These are phyloP conservation scores for Artomyces pyxidatus DNA, from an alignment of 768 basidiomycete species.

Conservation along the genomic window DNA sequence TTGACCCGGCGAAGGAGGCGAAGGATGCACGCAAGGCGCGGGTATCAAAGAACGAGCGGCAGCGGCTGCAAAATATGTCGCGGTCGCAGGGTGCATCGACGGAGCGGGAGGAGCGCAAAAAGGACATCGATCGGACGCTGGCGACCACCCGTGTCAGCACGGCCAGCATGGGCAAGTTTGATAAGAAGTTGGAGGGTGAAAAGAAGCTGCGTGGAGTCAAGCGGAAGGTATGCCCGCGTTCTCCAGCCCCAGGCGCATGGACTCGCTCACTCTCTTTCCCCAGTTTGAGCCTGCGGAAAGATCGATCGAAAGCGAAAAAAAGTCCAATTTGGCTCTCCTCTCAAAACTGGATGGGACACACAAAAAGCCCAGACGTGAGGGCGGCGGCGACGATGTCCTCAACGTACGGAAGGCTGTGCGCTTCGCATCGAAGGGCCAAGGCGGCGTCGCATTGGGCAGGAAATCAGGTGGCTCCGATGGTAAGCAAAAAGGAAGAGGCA, in stretches of 20 bases:
- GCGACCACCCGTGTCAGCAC: slow-evolving; percentile 76
- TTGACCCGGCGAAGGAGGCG: slow-evolving; percentile 71
- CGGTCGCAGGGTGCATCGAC: slow-evolving; percentile 36
- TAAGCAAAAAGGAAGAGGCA: slow-evolving; percentile 22
- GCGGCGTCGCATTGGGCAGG: slow-evolving; percentile 10
- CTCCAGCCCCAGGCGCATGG: background rate
- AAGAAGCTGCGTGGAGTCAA: slow-evolving; percentile 83
- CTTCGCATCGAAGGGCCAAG: slow-evolving; percentile 12
- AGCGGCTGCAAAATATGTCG: slow-evolving; percentile 63
- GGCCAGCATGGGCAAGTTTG: slow-evolving; percentile 93
- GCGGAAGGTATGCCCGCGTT: slow-evolving; percentile 61
- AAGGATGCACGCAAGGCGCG: slow-evolving; percentile 74
- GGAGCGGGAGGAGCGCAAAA: slow-evolving; percentile 48
- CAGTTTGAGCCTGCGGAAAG: slow-evolving; percentile 84
- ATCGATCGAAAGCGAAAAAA: slow-evolving; percentile 57
- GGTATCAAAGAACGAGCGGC: slow-evolving; percentile 77
- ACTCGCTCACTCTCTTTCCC: background rate
- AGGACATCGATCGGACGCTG: slow-evolving; percentile 68
- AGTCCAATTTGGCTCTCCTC: slow-evolving; percentile 65
- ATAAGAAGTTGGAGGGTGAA: slow-evolving; percentile 85
- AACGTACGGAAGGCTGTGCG: slow-evolving; percentile 18
- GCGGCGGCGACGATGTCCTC: slow-evolving; percentile 5
- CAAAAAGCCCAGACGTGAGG: slow-evolving; percentile 1
- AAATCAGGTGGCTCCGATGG: slow-evolving; percentile 25
- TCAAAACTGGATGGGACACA: slow-evolving; percentile 44